Conservation (phyloP, 2,329 filamentous ascomycete species). For the Epicoccum sorghinum region DNA sequence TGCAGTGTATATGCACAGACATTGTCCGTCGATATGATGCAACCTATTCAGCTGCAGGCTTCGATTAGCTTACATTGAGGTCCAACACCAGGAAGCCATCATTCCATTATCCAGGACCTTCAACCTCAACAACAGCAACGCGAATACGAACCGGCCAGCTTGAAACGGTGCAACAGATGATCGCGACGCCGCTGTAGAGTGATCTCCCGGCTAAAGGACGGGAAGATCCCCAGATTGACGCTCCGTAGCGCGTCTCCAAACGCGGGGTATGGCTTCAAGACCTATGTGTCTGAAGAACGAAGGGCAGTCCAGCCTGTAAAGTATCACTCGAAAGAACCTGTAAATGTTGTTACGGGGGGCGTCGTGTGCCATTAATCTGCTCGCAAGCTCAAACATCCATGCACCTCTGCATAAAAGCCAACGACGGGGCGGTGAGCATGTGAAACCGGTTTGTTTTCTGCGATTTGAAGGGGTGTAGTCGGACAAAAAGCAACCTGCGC, state of each 20-base stretch:
- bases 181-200: background rate
- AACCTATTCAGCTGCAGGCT: too few species aligned
- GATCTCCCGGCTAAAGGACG: background rate
- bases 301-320: background rate
- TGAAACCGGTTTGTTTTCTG: background rate
- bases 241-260: slow-evolving; percentile 5
- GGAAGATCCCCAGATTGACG: background rate
- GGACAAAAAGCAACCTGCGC: background rate
- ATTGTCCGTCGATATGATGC: too few species aligned
- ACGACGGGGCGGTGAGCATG: background rate
- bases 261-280: slow-evolving; percentile 15
- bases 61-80: background rate
- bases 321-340: background rate
- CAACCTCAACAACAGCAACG: background rate
- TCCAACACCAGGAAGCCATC: background rate
- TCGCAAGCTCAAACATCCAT: background rate
- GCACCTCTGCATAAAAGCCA: background rate
- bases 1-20: too few species aligned
- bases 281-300: background rate
- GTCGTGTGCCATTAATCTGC: background rate
- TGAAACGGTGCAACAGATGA: background rate
- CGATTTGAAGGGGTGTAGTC: background rate
- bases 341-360: background rate
- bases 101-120: background rate
- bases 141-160: background rate